These are phyloP conservation scores for Mallotus nudiflorus DNA, from an alignment of 345 rosid species.

Conservation along the genomic window DNA sequence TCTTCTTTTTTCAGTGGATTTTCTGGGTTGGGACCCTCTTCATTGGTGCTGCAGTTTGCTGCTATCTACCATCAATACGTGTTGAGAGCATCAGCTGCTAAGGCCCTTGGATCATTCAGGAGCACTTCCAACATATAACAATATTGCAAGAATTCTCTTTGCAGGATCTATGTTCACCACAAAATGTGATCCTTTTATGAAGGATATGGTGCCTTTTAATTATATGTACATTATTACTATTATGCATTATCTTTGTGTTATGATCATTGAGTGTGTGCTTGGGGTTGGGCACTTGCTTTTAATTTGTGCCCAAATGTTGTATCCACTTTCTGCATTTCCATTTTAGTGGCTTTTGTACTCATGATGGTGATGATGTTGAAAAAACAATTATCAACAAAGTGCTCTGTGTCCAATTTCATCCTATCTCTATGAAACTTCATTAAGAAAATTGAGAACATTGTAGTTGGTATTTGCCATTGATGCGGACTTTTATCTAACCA, in stretches of 20 bases:
- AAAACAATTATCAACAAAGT: neutral
- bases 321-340: neutral
- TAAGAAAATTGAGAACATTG: too few species aligned
- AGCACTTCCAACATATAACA: conserved; percentile 36
- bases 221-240: neutral
- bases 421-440: too few species aligned
- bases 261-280: neutral
- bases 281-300: conserved; percentile 12
- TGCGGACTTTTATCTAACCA: too few species aligned
- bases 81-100: conserved; percentile 38
- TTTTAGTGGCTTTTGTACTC: neutral
- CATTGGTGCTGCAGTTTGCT: conserved; percentile 47
- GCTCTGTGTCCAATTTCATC: conserved; percentile 1
- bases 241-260: neutral
- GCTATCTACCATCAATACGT: conserved; percentile 42
- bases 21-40: conserved; percentile 57
- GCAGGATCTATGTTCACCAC: neutral
- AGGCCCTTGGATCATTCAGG: conserved; percentile 44
- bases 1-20: conserved; percentile 38
- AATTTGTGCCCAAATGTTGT: conserved; percentile 7
- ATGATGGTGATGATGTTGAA: neutral
- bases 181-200: neutral
- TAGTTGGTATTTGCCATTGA: too few species aligned
- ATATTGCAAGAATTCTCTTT: neutral
- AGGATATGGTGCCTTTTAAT: neutral